Percentiles rank a stretch among this genome's conserved stretches.
phyloP scores from a whole-genome alignment of 1,139 yeast species.

The Suzukiozyma palmioleophila region DNA sequence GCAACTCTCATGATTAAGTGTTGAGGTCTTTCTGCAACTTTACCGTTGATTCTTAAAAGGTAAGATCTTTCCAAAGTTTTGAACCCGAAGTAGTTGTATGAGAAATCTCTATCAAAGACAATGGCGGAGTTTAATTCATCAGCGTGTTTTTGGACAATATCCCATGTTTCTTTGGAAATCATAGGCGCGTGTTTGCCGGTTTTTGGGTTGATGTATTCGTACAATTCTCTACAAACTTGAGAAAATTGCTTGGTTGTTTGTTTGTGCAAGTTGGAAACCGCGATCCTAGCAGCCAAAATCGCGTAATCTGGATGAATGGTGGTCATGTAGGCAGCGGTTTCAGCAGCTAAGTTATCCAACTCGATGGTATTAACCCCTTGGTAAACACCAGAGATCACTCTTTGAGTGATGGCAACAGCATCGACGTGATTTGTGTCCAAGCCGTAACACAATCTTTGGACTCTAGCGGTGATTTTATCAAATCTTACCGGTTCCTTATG shows the following conservation, averaged over 20 bases:
- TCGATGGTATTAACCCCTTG: slow-evolving; percentile 96
- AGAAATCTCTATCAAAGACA: slow-evolving; percentile 78
- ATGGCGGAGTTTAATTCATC: slow-evolving; percentile 78
- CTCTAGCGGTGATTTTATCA: slow-evolving; percentile 56
- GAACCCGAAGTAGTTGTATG: slow-evolving; percentile 81
- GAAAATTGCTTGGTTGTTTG: slow-evolving; percentile 89
- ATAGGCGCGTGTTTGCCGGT: slow-evolving; percentile 70
- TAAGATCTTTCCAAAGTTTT: slow-evolving; percentile 85
- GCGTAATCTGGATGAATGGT: slow-evolving; percentile 97
- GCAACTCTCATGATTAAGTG: slow-evolving; percentile 88
- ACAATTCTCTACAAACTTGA: slow-evolving; percentile 66
- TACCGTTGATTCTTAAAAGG: slow-evolving; percentile 63
- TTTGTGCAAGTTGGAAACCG: slow-evolving; percentile 86
- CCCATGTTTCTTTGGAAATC: slow-evolving; percentile 70
- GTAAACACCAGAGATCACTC: slow-evolving; percentile 85
- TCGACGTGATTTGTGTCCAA: slow-evolving; percentile 80
- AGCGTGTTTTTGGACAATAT: slow-evolving; percentile 57
- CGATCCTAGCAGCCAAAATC: slow-evolving; percentile 89
- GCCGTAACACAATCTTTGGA: slow-evolving; percentile 65
- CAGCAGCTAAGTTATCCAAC: slow-evolving; percentile 90
- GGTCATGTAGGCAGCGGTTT: slow-evolving; percentile 95
- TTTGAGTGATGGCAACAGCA: slow-evolving; percentile 83
- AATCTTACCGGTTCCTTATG: slow-evolving; percentile 83
- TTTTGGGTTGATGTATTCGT: slow-evolving; percentile 69
- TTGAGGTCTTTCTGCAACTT: slow-evolving; percentile 87